Evolutionary conservation across 768 basidiomycete genomes (phyloP).

Genomic region (Podaxis sp.): DNA sequence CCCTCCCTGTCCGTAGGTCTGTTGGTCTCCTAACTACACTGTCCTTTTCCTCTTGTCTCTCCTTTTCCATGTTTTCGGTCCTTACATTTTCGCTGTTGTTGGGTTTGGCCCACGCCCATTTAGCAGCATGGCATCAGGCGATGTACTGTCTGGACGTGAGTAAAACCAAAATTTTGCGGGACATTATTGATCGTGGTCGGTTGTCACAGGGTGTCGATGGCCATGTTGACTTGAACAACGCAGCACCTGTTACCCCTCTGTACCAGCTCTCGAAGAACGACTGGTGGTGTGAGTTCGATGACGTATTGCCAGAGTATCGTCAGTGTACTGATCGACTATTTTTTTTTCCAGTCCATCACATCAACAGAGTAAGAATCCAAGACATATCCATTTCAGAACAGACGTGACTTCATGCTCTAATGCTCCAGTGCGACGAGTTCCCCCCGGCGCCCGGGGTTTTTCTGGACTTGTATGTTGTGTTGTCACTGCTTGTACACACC

Average conservation of each 20-base stretch:
- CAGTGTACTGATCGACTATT: conserved; percentile 3
- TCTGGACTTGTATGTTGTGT: conserved; percentile 35
- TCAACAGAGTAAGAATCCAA: conserved; percentile 26
- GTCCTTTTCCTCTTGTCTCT: not conserved
- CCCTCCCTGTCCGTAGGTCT: not conserved
- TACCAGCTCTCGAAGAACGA: conserved; percentile 34
- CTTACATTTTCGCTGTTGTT: not conserved
- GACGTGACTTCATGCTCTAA: not conserved
- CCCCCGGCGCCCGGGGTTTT: conserved; percentile 38
- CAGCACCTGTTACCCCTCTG: conserved; percentile 35
- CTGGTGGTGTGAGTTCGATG: conserved; percentile 41
- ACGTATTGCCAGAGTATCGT: not conserved
- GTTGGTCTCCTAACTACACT: not conserved
- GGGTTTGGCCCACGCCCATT: conserved; percentile 29
- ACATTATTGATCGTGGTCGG: not conserved
- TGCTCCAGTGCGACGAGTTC: conserved; percentile 33
- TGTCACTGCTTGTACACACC: not conserved
- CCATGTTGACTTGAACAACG: conserved; percentile 31
- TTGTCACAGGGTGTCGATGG: conserved; percentile 25
- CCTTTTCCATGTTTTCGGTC: not conserved
- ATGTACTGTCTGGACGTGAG: conserved; percentile 46
- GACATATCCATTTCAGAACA: not conserved
- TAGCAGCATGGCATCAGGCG: conserved; percentile 36
- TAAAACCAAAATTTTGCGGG: not conserved
- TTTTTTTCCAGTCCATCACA: conserved; percentile 28